These are phyloP conservation scores for Sabuloglossum arenarium DNA, from an alignment of 495 filamentous ascomycete species.

Conservation along the genomic window DNA sequence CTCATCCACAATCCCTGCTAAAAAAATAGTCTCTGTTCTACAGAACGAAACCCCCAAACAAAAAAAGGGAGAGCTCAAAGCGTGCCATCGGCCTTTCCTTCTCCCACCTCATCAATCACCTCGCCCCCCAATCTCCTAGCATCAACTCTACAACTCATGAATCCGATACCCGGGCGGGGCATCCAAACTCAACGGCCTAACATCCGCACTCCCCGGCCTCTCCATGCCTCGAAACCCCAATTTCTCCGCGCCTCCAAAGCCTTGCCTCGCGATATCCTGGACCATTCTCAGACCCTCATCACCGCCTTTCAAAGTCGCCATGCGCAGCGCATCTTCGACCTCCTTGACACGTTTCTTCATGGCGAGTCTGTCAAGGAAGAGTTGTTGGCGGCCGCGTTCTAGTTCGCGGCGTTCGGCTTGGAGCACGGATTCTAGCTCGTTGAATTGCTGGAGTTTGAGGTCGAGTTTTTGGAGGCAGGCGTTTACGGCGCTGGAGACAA, in stretches of 20 bases:
- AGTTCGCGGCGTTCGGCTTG: constrained; percentile 84
- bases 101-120: too few species aligned
- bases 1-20: too few species aligned
- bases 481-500: constrained; percentile 74
- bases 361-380: constrained; percentile 76
- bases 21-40: too few species aligned
- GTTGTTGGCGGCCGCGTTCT: constrained; percentile 71
- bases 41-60: too few species aligned
- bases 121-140: background rate
- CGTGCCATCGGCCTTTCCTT: too few species aligned
- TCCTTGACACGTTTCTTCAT: constrained; percentile 76
- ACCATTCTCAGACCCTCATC: constrained; percentile 36
- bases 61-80: too few species aligned
- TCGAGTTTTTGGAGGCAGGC: constrained; percentile 66
- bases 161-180: constrained; percentile 8
- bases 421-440: constrained; percentile 80
- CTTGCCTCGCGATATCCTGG: constrained; percentile 17
- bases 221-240: constrained; percentile 35
- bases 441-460: constrained; percentile 77
- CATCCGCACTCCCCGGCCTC: constrained; percentile 24
- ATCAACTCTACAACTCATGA: background rate
- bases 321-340: constrained; percentile 54
- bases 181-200: constrained; percentile 46
- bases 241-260: constrained; percentile 29
- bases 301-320: constrained; percentile 35